These are phyloP conservation scores for Penicillium janthinellum DNA, from an alignment of 2,329 filamentous ascomycete species.

Conservation along the genomic window DNA sequence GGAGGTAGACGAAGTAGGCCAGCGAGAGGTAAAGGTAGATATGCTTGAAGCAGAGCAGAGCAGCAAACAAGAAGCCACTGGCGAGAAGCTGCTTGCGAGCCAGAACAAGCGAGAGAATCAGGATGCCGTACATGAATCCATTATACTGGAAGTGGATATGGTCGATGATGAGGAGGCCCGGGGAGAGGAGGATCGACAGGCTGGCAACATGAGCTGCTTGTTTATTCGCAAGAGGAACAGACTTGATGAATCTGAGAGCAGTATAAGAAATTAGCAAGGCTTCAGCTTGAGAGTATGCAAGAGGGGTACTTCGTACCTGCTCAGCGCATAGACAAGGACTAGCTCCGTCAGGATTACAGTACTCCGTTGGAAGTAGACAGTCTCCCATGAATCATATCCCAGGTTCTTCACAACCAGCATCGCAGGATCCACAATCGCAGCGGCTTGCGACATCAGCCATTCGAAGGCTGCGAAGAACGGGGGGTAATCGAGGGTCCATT, in stretches of 20 bases:
- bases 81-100: conserved; percentile 73
- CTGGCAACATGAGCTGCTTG: conserved; percentile 81
- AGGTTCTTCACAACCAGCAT: conserved; percentile 84
- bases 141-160: conserved; percentile 99
- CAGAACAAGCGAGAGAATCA: conserved; percentile 82
- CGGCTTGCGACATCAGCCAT: conserved; percentile 83
- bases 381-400: conserved; percentile 88
- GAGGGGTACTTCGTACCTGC: conserved; percentile 57
- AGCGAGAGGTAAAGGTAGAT: conserved; percentile 96
- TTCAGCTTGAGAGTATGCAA: no score
- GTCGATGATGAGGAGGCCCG: conserved; percentile 93
- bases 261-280: conserved; percentile 13
- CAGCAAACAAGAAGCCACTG: conserved; percentile 82
- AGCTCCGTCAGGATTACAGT: conserved; percentile 86
- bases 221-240: conserved; percentile 65
- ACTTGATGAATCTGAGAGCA: conserved; percentile 68
- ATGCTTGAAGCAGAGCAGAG: conserved; percentile 90
- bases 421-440: conserved; percentile 72
- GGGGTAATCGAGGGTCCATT: conserved; percentile 99
- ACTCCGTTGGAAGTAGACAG: conserved; percentile 87
- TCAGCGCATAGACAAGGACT: conserved; percentile 78
- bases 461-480: conserved; percentile 98
- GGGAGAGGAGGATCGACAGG: conserved; percentile 85
- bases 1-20: conserved; percentile 90
- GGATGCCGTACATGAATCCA: conserved; percentile 88